Evolutionary conservation across 768 basidiomycete genomes (phyloP).

Genomic region (Baorangia bicolor): DNA sequence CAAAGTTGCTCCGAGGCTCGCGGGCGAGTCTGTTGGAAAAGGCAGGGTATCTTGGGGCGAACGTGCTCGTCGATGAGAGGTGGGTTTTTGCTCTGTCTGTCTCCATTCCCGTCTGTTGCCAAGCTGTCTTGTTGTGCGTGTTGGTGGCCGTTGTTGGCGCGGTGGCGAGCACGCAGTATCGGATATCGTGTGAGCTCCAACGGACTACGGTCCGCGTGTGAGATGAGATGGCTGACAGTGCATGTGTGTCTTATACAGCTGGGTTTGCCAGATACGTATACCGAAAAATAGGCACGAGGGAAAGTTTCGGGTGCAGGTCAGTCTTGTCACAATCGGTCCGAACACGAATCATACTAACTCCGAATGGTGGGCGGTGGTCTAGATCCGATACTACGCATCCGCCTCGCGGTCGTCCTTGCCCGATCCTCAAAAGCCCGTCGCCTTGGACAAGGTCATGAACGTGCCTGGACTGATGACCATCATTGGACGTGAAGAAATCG

Average conservation of each 20-base stretch:
- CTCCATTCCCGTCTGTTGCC: background rate
- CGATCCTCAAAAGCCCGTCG: slow-evolving; percentile 64
- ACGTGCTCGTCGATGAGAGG: slow-evolving; percentile 69
- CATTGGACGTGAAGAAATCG: slow-evolving; percentile 40
- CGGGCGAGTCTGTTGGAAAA: slow-evolving; percentile 50
- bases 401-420: slow-evolving; percentile 50
- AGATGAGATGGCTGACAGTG: slow-evolving; percentile 2
- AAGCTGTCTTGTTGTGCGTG: background rate
- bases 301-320: slow-evolving; percentile 60
- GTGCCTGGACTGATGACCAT: slow-evolving; percentile 80
- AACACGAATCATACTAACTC: background rate
- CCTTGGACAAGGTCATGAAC: slow-evolving; percentile 55
- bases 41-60: slow-evolving; percentile 50
- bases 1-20: slow-evolving; percentile 55
- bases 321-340: slow-evolving; percentile 16
- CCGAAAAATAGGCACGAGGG: slow-evolving; percentile 50
- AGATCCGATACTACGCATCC: slow-evolving; percentile 65
- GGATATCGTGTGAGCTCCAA: background rate
- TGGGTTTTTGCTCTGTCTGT: slow-evolving; percentile 37
- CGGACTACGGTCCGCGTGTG: background rate
- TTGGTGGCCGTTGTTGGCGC: background rate
- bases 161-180: background rate
- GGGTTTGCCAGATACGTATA: slow-evolving; percentile 59
- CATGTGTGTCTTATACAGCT: slow-evolving; percentile 39
- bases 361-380: background rate